Evolutionary conservation across 441 rosid species (phyloP).

Genomic region (Arabidopsis lyrata): DNA sequence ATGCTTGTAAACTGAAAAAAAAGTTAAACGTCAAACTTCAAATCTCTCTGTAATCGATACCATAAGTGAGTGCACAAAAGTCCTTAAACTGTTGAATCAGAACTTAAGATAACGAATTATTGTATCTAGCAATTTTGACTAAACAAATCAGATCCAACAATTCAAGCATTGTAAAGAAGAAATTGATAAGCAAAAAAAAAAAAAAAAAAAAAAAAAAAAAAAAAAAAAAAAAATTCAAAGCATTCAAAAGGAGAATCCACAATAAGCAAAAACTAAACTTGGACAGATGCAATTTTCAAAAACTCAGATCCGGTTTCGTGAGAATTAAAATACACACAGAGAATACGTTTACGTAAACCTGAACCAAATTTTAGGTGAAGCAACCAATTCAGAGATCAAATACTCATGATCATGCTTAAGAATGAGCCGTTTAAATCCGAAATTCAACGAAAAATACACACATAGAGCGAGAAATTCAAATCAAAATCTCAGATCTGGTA

Average conservation of each 20-base stretch:
- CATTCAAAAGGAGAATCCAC: conserved; percentile 9
- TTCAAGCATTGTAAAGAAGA: conserved; percentile 15
- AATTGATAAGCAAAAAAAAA: conserved; percentile 4
- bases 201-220: neutral
- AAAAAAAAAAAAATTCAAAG: conserved; percentile 5
- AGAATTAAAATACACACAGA: conserved; percentile 27
- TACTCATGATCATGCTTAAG: conserved; percentile 30
- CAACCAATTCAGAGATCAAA: conserved; percentile 18
- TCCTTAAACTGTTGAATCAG: neutral
- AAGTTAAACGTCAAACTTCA: conserved; percentile 3
- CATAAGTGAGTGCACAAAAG: conserved; percentile 11
- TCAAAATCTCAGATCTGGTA: conserved; percentile 39
- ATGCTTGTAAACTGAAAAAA: conserved; percentile 39
- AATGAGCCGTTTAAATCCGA: neutral
- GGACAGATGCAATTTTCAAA: neutral
- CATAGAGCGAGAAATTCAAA: conserved; percentile 10
- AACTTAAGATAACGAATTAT: neutral
- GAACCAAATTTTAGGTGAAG: conserved; percentile 14
- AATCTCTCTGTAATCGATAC: conserved; percentile 17
- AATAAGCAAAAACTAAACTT: conserved; percentile 3
- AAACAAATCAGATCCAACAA: conserved; percentile 31
- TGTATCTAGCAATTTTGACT: conserved; percentile 9
- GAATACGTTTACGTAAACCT: conserved; percentile 30
- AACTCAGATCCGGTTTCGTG: conserved; percentile 38
- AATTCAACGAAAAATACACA: neutral